Evolutionary conservation across 176 grass and related monocot species (phyloP).

Genomic region (Eragrostis nindensis): DNA sequence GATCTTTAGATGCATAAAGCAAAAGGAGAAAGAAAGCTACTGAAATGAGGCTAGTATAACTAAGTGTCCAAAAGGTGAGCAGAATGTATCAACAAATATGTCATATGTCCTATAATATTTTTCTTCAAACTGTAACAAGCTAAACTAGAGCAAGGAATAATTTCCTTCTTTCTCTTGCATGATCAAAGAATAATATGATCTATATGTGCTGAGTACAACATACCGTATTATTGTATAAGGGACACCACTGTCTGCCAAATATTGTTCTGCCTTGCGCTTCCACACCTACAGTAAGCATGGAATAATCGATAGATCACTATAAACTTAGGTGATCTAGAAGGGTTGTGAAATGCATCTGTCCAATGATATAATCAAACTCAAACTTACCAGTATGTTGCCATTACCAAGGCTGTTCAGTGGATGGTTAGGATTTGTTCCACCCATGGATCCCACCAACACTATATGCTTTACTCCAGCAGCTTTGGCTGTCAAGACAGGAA

Average conservation of each 20-base stretch:
- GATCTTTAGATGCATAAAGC: background rate
- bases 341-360: background rate
- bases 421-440: conserved; percentile 80
- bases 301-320: background rate
- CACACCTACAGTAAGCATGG: conserved; percentile 57
- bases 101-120: background rate
- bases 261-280: conserved; percentile 87
- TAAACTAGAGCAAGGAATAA: background rate
- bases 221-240: conserved; percentile 86
- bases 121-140: background rate
- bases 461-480: conserved; percentile 78
- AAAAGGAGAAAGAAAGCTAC: background rate
- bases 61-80: background rate
- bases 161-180: background rate
- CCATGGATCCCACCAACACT: conserved; percentile 89
- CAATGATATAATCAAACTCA: background rate
- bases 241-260: conserved; percentile 83
- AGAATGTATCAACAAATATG: background rate
- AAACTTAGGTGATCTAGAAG: background rate
- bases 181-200: background rate
- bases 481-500: conserved; percentile 54
- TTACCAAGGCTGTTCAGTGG: conserved; percentile 87
- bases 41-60: background rate
- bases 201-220: background rate
- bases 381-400: conserved; percentile 80